A percentile compares a stretch with the other conserved stretches of the same genome.
Evolutionary conservation across 257 asterid species (phyloP).

Genomic region (Solanum neorickii): DNA sequence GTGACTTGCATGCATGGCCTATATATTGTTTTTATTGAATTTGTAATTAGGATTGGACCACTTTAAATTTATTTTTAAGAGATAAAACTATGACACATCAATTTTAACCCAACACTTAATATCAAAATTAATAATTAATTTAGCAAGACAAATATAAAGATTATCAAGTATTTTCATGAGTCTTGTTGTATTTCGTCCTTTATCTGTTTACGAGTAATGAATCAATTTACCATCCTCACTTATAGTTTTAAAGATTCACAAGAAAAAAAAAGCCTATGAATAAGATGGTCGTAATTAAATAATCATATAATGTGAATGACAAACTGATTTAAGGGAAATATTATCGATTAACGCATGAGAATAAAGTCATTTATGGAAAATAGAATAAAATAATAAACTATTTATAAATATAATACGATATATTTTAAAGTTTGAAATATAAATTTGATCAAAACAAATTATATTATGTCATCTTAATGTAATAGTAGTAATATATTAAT

Average conservation of each 20-base stretch:
- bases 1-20: background rate
- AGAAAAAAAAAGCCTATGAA: background rate
- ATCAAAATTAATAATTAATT: no score
- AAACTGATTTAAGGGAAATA: background rate
- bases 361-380: background rate
- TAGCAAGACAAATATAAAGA: background rate
- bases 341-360: no score
- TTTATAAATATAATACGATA: background rate
- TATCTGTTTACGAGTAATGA: no score
- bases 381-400: background rate
- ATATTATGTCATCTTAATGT: accelerated
- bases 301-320: background rate
- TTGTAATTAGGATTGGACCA: background rate
- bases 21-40: background rate
- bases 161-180: background rate
- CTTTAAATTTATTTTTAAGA: background rate
- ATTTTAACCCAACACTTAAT: no score
- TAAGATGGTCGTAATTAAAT: background rate
- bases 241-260: background rate
- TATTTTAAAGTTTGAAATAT: no score
- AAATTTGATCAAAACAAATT: background rate
- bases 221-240: no score
- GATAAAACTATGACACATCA: background rate
- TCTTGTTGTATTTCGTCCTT: background rate
- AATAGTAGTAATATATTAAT: accelerated